Conservation (phyloP, 2,329 filamentous ascomycete genomes). For the Elsinoe necatrix region DNA sequence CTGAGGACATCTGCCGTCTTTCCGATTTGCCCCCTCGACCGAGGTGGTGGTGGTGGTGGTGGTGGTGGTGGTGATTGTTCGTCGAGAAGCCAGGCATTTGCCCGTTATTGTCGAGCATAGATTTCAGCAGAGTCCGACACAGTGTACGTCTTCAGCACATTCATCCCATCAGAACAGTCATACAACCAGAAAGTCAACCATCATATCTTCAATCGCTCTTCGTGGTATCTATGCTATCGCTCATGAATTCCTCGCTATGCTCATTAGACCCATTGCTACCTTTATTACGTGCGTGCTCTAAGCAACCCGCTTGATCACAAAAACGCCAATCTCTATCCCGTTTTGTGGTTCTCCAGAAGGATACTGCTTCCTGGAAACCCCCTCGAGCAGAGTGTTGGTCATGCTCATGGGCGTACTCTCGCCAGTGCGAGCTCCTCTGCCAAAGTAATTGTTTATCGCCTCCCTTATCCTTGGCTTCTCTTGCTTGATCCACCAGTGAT, state of each 20-base stretch:
- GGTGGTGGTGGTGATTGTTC: neutral
- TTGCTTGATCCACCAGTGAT: conserved; percentile 57
- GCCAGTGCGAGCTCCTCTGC: conserved; percentile 35
- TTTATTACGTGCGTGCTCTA: neutral
- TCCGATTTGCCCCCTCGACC: conserved; percentile 4
- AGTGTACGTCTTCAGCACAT: too few species aligned
- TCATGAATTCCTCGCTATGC: neutral
- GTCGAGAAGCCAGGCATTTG: neutral
- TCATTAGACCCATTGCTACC: conserved; percentile 10
- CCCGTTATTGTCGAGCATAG: too few species aligned
- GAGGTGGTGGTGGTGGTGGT: neutral
- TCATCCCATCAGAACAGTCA: neutral
- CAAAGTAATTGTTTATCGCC: conserved; percentile 38
- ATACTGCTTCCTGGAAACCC: conserved; percentile 46
- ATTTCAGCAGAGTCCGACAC: too few species aligned
- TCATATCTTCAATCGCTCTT: neutral
- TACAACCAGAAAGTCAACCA: neutral
- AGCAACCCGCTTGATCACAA: conserved; percentile 34
- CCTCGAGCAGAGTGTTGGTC: conserved; percentile 51
- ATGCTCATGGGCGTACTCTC: conserved; percentile 42
- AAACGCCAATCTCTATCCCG: conserved; percentile 42
- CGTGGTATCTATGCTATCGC: conserved; percentile 13
- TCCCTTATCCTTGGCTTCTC: conserved; percentile 52
- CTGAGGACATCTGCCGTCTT: conserved; percentile 10
- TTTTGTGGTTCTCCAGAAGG: conserved; percentile 35